phyloP scores from a whole-genome alignment of 2,329 filamentous ascomycete species.

The Stromatinia cepivora region DNA sequence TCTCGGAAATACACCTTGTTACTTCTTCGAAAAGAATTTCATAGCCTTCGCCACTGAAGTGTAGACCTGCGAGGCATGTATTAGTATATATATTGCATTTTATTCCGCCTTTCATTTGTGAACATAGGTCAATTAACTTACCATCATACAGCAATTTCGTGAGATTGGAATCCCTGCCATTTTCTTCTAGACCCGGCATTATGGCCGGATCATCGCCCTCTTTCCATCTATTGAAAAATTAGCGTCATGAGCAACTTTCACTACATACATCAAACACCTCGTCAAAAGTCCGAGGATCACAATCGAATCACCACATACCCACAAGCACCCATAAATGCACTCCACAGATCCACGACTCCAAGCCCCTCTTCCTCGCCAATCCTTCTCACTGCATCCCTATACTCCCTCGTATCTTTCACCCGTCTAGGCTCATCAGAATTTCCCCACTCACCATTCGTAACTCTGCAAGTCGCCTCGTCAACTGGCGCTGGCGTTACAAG shows the following conservation, averaged over 20 bases:
- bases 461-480: constrained; percentile 64
- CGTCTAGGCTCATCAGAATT: constrained; percentile 43
- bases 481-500: constrained; percentile 82
- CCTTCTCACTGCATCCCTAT: constrained; percentile 62
- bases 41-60: constrained; percentile 20
- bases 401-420: constrained; percentile 55
- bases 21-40: constrained; percentile 19
- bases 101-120: too few species aligned
- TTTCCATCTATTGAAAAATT: constrained; percentile 5
- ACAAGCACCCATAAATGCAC: constrained; percentile 65
- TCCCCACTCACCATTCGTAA: constrained; percentile 42
- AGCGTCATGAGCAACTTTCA: background rate
- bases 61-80: background rate
- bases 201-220: background rate
- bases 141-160: constrained; percentile 13
- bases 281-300: background rate
- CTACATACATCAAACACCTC: too few species aligned
- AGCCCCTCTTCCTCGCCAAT: constrained; percentile 47
- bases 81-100: background rate
- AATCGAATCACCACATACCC: background rate
- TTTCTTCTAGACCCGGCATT: constrained; percentile 15
- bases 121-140: background rate
- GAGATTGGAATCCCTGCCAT: background rate
- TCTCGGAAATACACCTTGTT: background rate
- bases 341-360: constrained; percentile 75